Conservation (phyloP, 768 basidiomycete genomes). For the Clitopilus passeckerianus region DNA sequence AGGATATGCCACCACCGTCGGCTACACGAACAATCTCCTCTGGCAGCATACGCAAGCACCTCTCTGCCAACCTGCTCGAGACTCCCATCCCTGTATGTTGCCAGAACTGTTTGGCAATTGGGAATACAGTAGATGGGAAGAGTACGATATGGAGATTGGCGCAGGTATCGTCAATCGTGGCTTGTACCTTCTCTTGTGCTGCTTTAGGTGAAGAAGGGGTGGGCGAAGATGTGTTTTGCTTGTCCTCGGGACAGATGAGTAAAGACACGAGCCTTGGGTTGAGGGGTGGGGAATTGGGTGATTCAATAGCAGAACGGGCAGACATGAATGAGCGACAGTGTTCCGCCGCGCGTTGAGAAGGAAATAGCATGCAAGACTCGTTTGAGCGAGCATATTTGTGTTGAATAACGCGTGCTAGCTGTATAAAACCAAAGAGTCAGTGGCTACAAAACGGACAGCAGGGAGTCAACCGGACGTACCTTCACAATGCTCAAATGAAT, state of each 20-base stretch:
- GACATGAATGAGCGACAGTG: slow-evolving; percentile 61
- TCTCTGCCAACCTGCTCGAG: slow-evolving; percentile 81
- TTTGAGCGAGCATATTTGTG: slow-evolving; percentile 68
- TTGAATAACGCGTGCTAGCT: slow-evolving; percentile 79
- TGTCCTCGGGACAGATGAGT: slow-evolving; percentile 60
- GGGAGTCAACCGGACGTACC: slow-evolving; percentile 36
- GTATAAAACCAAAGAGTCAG: slow-evolving; percentile 4
- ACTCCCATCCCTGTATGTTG: slow-evolving; percentile 92
- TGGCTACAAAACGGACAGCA: background rate
- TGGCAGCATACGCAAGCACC: slow-evolving; percentile 69
- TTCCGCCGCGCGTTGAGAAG: slow-evolving; percentile 67
- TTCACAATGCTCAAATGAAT: slow-evolving; percentile 82
- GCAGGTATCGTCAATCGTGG: slow-evolving; percentile 18
- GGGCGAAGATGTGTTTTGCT: slow-evolving; percentile 18
- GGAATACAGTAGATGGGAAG: slow-evolving; percentile 56
- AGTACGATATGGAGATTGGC: slow-evolving; percentile 79
- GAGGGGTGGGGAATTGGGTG: slow-evolving; percentile 46
- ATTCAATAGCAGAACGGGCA: background rate
- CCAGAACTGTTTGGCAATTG: slow-evolving; percentile 89
- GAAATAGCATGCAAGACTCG: slow-evolving; percentile 78
- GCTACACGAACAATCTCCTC: slow-evolving; percentile 21
- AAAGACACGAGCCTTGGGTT: slow-evolving; percentile 63
- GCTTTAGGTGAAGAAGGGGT: background rate
- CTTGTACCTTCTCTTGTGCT: slow-evolving; percentile 11
- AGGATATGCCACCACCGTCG: background rate